Conservation (phyloP, 2,329 filamentous ascomycete species). For the Penicillium fuscoglaucum region DNA sequence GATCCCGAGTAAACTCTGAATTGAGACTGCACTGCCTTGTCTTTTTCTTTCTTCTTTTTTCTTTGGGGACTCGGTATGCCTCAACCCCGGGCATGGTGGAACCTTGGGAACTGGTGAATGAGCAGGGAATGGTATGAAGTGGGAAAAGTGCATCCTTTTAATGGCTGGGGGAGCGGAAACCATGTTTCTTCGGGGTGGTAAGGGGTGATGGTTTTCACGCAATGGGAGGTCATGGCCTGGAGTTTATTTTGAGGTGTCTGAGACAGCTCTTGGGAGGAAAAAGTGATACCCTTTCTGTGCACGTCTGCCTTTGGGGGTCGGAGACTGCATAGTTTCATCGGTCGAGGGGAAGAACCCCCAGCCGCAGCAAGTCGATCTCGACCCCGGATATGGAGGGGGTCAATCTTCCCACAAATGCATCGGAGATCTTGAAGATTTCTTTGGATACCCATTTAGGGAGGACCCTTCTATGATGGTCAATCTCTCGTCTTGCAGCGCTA, state of each 20-base stretch:
- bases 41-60: constrained; percentile 20
- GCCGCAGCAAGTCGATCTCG: constrained; percentile 29
- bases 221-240: constrained; percentile 37
- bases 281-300: constrained; percentile 47
- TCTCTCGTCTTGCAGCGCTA: constrained; percentile 36
- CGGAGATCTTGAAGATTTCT: constrained; percentile 33
- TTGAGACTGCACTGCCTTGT: constrained; percentile 31
- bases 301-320: constrained; percentile 41
- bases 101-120: neutral
- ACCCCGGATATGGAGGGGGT: constrained; percentile 22
- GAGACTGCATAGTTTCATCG: constrained; percentile 41
- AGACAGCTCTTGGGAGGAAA: constrained; percentile 43
- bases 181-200: constrained; percentile 24
- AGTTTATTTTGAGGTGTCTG: constrained; percentile 41
- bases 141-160: constrained; percentile 22
- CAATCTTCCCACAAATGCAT: constrained; percentile 32
- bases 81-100: constrained; percentile 1
- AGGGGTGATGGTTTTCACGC: constrained; percentile 35
- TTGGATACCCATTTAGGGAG: constrained; percentile 14
- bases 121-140: constrained; percentile 13
- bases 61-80: constrained; percentile 12
- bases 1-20: constrained; percentile 29
- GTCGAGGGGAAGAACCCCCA: constrained; percentile 33
- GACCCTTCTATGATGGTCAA: constrained; percentile 16
- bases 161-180: constrained; percentile 27